Percentiles rank a stretch among this genome's conserved stretches.
Conservation (phyloP, 2,329 filamentous ascomycete genomes). For the Fragosphaeria purpurea region DNA sequence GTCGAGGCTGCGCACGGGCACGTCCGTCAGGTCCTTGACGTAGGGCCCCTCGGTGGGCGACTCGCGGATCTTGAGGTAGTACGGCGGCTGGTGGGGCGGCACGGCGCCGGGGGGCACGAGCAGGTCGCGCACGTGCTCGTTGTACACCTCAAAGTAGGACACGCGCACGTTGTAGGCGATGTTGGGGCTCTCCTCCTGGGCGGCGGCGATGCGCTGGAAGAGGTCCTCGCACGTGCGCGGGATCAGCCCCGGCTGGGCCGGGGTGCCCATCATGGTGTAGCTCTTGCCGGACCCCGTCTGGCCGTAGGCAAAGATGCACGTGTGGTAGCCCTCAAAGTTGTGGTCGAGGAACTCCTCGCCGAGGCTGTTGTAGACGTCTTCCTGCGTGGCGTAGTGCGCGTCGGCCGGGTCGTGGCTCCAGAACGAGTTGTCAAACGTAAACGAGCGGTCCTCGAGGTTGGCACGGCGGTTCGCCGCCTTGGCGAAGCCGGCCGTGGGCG, state of each 20-base stretch:
- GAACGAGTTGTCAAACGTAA: conserved; percentile 95
- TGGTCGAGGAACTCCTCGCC: conserved; percentile 90
- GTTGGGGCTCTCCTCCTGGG: conserved; percentile 52
- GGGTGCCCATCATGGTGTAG: conserved; percentile 99
- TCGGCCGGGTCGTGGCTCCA: conserved; percentile 90
- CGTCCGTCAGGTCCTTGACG: conserved; percentile 92
- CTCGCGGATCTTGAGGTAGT: conserved; percentile 93
- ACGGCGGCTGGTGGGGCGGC: conserved; percentile 54
- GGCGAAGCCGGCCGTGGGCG: conserved; percentile 12
- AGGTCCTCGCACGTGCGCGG: conserved; percentile 96
- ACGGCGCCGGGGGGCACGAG: conserved; percentile 42
- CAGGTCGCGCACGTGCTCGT: conserved; percentile 90
- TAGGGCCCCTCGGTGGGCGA: conserved; percentile 97
- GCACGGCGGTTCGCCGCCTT: conserved; percentile 17
- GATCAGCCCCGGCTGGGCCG: conserved; percentile 89
- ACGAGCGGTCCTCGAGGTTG: conserved; percentile 31
- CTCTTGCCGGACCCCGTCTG: conserved; percentile 80
- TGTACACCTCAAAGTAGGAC: conserved; percentile 98
- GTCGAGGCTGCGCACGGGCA: conserved; percentile 67
- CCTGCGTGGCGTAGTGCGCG: conserved; percentile 77
- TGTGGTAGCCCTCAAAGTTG: conserved; percentile 97
- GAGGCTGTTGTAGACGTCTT: conserved; percentile 78
- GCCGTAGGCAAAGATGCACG: conserved; percentile 98
- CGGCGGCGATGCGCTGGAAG: conserved; percentile 75
- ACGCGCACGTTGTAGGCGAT: conserved; percentile 90